Evolutionary conservation across 345 rosid genomes (phyloP), one percentile per base, ranked within the genome.

Genomic region (Bruguiera sexangula): DNA sequence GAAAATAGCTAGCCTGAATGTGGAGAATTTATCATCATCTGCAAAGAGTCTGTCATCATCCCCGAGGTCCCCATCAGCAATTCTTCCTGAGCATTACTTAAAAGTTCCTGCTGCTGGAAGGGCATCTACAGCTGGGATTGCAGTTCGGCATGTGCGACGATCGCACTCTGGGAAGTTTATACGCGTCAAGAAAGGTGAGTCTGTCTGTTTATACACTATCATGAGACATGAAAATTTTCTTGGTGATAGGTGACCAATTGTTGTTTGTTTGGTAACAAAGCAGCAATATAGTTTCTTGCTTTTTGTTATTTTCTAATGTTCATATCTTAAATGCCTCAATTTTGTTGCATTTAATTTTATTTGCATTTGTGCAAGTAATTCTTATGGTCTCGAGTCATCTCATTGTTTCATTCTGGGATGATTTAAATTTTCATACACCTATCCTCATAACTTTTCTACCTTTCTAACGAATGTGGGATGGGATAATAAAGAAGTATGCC

Each of bases 141-240:
- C 92, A 0, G 82, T 73, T 32, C 83, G 96, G 81, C 98, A 89
- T 68, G 93, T 92, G 30, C 85, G 92, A 6, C 68, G 96, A 65
- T 83, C 98, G 1, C 96, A 96, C 80, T 96, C 99, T 0, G 99
- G 97, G 67, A 92, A 90, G 83, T 75, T 71, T 26, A 77, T 77
- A 26, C 91, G 91, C 31, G 98, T 83, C 6, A 92, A 96, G 88
- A 96, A 96, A 69, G 98, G 99, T 92, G 76, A 54, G 82, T 59
- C 51, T 74, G 30, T 31, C 24, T 3, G 43, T 60, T 16, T 36
- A n/a, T 52, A 18, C 2, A 4, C 31, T 26, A 55, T 37, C 67
- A 53, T 34, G 67, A 31, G 8, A 43, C 5, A 15, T 15, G 50
- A 13, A 43, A 13, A 0, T 3, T 37, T 43, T 43, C 13, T 43